Percentiles rank a stretch among this genome's conserved stretches.
Evolutionary conservation across 108 stramenopile species (phyloP).

Genomic region (Fragilariopsis cylindrus): DNA sequence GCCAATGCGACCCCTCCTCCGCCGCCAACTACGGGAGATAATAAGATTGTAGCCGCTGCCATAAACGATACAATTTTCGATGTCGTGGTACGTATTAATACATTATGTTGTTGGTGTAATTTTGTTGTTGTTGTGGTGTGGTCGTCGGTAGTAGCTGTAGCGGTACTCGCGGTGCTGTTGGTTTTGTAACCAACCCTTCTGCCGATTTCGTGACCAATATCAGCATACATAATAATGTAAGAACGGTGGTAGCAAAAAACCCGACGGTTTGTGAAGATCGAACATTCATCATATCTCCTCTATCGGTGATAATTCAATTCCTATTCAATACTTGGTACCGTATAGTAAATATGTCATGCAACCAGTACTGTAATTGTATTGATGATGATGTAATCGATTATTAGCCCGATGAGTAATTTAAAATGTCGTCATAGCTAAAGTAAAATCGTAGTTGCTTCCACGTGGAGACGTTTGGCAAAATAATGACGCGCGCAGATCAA

Average conservation of each 20-base stretch:
- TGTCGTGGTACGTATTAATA: neutral
- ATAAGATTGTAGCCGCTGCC: conserved; percentile 4
- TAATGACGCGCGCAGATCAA: too few species aligned
- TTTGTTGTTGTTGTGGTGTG: neutral
- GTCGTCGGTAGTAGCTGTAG: neutral
- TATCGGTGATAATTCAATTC: too few species aligned
- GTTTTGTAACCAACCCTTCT: neutral
- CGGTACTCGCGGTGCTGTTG: neutral
- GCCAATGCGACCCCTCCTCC: neutral
- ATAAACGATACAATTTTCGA: neutral
- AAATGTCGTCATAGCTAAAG: too few species aligned
- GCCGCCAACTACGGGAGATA: neutral
- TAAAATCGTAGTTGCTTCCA: too few species aligned
- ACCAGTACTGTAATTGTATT: too few species aligned
- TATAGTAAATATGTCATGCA: too few species aligned
- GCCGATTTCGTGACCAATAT: neutral
- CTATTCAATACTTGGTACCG: too few species aligned
- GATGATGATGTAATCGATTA: too few species aligned
- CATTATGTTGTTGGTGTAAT: neutral
- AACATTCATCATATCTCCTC: too few species aligned
- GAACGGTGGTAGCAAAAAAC: neutral
- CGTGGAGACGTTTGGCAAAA: too few species aligned
- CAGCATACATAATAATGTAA: neutral
- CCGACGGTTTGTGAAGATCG: too few species aligned
- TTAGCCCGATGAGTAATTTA: too few species aligned